A percentile compares a stretch with the other conserved stretches of the same genome.
Evolutionary conservation across 768 basidiomycete species (phyloP).

Genomic region (Pulveroboletus sp.): DNA sequence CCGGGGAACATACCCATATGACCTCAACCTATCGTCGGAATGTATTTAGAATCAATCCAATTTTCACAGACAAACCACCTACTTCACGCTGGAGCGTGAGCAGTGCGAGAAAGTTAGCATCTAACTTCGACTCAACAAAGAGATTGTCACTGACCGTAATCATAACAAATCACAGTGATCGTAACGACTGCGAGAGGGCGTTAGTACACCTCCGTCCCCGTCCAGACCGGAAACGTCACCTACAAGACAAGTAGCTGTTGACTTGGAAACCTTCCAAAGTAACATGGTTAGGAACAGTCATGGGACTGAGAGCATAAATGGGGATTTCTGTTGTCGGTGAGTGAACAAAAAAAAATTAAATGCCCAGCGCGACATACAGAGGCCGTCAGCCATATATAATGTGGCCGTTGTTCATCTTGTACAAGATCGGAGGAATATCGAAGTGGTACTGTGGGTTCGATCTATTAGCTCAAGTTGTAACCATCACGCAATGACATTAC

Average conservation of each 20-base stretch:
- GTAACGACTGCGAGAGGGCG: background rate
- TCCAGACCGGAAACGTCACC: background rate
- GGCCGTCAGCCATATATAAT: too few species aligned
- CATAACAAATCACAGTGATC: constrained; percentile 4
- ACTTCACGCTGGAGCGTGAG: constrained; percentile 4
- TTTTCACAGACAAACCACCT: background rate
- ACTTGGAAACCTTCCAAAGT: background rate
- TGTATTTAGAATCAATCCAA: background rate
- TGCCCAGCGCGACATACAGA: too few species aligned
- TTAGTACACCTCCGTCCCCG: background rate
- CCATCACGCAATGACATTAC: too few species aligned
- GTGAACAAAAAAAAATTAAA: too few species aligned
- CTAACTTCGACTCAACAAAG: background rate
- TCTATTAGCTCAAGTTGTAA: too few species aligned
- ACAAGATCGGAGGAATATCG: too few species aligned
- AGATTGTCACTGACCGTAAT: constrained; percentile 3
- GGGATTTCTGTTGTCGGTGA: background rate
- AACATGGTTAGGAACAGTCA: background rate
- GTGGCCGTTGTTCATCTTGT: too few species aligned
- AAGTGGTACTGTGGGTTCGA: too few species aligned
- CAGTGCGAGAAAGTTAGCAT: background rate
- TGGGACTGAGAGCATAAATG: background rate
- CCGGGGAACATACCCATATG: constrained; percentile 3
- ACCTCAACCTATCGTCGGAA: background rate
- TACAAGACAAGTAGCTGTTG: constrained; percentile 1